Conservation (phyloP, 192 early-diverging fungal genomes). For the Backusella tuberculispora region DNA sequence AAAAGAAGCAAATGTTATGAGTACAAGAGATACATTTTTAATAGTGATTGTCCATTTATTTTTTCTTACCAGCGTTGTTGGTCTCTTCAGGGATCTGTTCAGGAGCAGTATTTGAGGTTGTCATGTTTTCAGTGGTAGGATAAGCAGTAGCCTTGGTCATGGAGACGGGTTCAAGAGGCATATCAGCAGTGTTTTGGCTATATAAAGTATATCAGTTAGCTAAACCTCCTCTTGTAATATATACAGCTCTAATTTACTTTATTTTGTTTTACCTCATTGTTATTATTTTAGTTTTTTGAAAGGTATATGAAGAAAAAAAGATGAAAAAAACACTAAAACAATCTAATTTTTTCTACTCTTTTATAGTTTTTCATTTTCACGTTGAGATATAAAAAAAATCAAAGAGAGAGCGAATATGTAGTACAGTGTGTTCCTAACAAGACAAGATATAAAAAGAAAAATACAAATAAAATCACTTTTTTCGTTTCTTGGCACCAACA, state of each 20-base stretch:
- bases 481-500: not conserved
- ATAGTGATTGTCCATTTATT: no score
- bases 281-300: no score
- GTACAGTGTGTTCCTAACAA: not conserved
- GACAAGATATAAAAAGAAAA: not conserved
- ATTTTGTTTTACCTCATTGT: no score
- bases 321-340: no score
- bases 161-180: not conserved
- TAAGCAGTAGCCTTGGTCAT: not conserved
- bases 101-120: not conserved
- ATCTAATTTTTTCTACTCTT: not conserved
- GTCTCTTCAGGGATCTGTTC: not conserved
- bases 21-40: not conserved
- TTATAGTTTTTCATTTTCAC: not conserved
- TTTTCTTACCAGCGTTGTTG: slow-evolving; percentile 6
- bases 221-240: no score
- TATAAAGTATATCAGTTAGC: not conserved
- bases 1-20: not conserved
- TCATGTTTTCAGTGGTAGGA: slow-evolving; percentile 15
- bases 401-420: not conserved
- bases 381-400: not conserved
- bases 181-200: slow-evolving; percentile 14
- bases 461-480: not conserved
- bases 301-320: no score
- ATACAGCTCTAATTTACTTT: no score